Conservation (phyloP, 768 basidiomycete species). For the Rhizopogon rudus region DNA sequence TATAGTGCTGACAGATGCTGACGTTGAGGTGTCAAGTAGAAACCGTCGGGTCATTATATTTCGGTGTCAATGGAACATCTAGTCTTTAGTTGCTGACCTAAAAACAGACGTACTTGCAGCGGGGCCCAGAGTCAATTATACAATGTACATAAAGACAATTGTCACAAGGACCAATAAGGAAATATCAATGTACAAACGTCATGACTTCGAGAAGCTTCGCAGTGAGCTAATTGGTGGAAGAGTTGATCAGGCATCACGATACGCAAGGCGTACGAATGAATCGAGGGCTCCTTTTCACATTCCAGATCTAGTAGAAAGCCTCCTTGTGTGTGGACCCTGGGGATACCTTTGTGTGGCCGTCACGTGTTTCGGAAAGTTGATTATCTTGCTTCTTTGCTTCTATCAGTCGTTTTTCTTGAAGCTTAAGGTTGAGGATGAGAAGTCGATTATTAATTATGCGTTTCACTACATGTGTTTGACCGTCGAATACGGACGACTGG, state of each 20-base stretch:
- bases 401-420: neutral
- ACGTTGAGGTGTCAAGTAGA: neutral
- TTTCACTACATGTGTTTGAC: neutral
- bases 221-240: neutral
- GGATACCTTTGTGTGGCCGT: neutral
- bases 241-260: neutral
- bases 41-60: neutral
- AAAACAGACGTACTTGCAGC: neutral
- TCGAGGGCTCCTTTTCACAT: neutral
- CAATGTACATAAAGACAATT: conserved; percentile 1
- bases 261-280: neutral
- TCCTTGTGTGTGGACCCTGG: neutral
- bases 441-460: too few relatives aligned
- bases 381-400: neutral
- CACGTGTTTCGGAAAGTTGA: neutral
- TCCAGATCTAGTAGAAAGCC: neutral
- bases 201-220: neutral
- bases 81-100: neutral
- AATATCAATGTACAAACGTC: conserved; percentile 2
- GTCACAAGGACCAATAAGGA: neutral
- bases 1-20: too few relatives aligned
- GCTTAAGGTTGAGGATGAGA: neutral
- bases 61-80: neutral
- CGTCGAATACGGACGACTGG: neutral
- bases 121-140: neutral